Base-by-base conservation (phyloP, 2,329 filamentous ascomycete species). In the Chrysoporthe deuterocubensis region DNA sequence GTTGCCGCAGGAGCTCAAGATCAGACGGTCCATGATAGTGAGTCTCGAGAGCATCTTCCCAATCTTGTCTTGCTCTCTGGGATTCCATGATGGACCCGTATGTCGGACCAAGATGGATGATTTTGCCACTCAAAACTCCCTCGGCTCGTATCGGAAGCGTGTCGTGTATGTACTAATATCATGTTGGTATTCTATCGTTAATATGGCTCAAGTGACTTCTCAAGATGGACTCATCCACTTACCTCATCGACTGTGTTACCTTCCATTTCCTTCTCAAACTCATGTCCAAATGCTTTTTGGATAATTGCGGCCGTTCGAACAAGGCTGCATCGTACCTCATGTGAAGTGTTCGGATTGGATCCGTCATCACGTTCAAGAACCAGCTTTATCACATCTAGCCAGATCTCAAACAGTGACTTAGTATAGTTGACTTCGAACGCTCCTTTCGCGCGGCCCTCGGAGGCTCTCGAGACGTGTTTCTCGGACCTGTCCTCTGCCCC, bases 231-330 rank as follows among this genome's bases (percentile, higher is more conserved):
- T 14, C 21, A 32, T 54, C 11, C 16, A 7, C 26, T 14, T 34
- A 54, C 26, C 50, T 54, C 32, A 13, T 4, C 4, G 13, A 26
- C 32, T 5, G 50, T 52, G 48, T 13, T 32, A 1, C 9, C 26
- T 21, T 54, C 50, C 26, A 54, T 54, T 26, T 54, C 50, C 50
- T 54, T 21, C 26, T 54, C 50, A 34, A 54, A 54, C 13, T 54
- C 14, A 3, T 13, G 50, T 13, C 26, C 13, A 14, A 54, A 54
- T 14, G 50, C 50, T 4, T 7, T 54, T 5, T 54, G 50, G 14
- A 54, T 34, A 2, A 54, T 14, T 34, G 50, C 50, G 16, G 50
- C 50, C 13, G 50, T 54, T 16, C 50, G 26, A 21, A 54, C 50
- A 4, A 54, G 32, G 14, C 50, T 32, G 26, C 50, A 21, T 54